Evolutionary conservation across 768 basidiomycete genomes (phyloP).

Genomic region (Dentipellis sp.): DNA sequence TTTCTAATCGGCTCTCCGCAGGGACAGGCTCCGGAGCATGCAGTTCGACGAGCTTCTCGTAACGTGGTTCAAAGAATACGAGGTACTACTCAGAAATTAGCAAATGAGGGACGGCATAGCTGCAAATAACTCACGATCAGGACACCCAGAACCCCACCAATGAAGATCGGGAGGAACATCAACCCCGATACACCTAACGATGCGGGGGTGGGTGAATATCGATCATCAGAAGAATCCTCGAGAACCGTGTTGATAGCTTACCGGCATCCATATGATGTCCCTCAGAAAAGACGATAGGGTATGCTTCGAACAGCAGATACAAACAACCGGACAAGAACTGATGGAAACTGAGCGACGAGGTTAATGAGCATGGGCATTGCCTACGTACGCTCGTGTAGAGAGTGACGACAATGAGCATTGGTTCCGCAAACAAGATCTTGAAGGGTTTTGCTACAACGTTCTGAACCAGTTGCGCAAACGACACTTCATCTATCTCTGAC

Average conservation of each 20-base stretch:
- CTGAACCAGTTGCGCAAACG: constrained; percentile 32
- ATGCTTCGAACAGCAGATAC: constrained; percentile 54
- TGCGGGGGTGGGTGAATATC: not conserved
- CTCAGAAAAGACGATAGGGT: constrained; percentile 15
- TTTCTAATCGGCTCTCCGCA: constrained; percentile 48
- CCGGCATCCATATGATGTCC: constrained; percentile 19
- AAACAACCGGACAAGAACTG: constrained; percentile 57
- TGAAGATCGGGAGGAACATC: constrained; percentile 20
- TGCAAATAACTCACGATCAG: constrained; percentile 1
- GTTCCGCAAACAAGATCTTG: constrained; percentile 52
- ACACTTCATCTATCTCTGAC: constrained; percentile 31
- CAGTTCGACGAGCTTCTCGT: constrained; percentile 31
- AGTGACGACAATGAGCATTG: constrained; percentile 52
- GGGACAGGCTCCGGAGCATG: constrained; percentile 43
- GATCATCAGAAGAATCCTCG: no score
- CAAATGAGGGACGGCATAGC: not conserved
- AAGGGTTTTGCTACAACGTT: constrained; percentile 49
- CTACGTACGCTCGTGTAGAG: constrained; percentile 48
- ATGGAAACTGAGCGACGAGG: not conserved
- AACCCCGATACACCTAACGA: constrained; percentile 14
- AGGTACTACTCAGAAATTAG: constrained; percentile 24
- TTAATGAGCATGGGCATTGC: not conserved
- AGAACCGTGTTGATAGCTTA: no score
- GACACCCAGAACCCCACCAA: constrained; percentile 19
- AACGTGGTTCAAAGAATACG: constrained; percentile 46